These are phyloP conservation scores for Stropharia rugosoannulata DNA, from an alignment of 768 basidiomycete genomes.

Conservation along the genomic window DNA sequence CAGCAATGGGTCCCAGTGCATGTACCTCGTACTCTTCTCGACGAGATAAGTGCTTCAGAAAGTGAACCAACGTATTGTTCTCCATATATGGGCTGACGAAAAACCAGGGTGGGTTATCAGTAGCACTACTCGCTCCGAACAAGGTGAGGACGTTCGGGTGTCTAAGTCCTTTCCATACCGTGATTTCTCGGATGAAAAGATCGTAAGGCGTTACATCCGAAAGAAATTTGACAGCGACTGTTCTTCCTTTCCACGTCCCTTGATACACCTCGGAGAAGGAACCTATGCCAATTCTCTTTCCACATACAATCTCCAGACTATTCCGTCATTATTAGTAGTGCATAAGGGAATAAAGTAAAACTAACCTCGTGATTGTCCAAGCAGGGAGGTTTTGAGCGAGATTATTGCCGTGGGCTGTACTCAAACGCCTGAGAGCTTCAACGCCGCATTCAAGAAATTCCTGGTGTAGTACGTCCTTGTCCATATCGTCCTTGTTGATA, in stretches of 20 bases:
- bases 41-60: constrained; percentile 4
- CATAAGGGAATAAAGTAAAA: background rate
- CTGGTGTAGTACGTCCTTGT: constrained; percentile 50
- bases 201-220: constrained; percentile 54
- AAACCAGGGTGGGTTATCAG: constrained; percentile 68
- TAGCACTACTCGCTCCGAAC: constrained; percentile 70
- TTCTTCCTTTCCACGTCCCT: constrained; percentile 62
- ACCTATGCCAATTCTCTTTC: constrained; percentile 63
- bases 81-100: constrained; percentile 71
- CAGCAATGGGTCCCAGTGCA: constrained; percentile 12
- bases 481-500: constrained; percentile 3
- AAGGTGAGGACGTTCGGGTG: constrained; percentile 71
- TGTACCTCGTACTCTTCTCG: constrained; percentile 4
- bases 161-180: constrained; percentile 63
- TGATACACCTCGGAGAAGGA: constrained; percentile 74
- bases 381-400: constrained; percentile 45
- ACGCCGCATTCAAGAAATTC: constrained; percentile 70
- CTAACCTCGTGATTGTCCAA: constrained; percentile 71
- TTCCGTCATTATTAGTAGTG: background rate
- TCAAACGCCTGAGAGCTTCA: constrained; percentile 64
- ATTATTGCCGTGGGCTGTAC: constrained; percentile 23
- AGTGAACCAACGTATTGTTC: constrained; percentile 60
- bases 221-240: constrained; percentile 73
- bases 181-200: constrained; percentile 66
- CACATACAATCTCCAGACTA: constrained; percentile 56